Evolutionary conservation across 805 yeast genomes (phyloP), one percentile per base, ranked within the genome.

Genomic region (Suhomyces prunicola): DNA sequence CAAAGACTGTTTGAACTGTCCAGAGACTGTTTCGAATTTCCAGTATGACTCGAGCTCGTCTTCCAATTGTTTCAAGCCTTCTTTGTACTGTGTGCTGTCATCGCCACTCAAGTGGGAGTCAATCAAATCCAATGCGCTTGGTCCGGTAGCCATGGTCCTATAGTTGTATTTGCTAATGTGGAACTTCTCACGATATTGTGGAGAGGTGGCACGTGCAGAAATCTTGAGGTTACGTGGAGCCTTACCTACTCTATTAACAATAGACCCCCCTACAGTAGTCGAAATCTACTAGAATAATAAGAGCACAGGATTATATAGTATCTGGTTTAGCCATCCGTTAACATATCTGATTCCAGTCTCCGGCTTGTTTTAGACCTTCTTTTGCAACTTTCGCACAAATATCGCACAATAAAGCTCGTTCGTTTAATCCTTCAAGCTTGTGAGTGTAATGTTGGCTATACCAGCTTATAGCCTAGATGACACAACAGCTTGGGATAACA

Each of bases 1-100:
- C 33, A 69, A 66, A 47, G 77, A 70, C 62, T 81, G 85, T 54
- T 71, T 68, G 66, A 81, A 80, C 50, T 68, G 63, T 1, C 73
- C 76, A 0, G 72, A 69, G 4, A 78, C 80, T 3, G 68, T 61
- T 52, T 75, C 78, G 54, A 70, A 74, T 27, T 54, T 58, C 79
- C 79, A 75, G 44, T 61, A 57, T 9, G 54, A 31, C 2, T 56
- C 54, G 6, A 52, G 36, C 23, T 50, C 44, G 0, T 24, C 31
- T 27, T 55, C 55, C 9, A 57, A 52, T 19, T 54, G 46, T 6
- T 49, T 52, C 15, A 55, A 46, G 8, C 56, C 56, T 7, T 36
- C 41, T 7, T 40, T 22, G 53, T 65, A 69, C 6, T 57, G 60
- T 9, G 22, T 47, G 5, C 55, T 44, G 48, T 67, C 71, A 9